Percentiles rank a stretch among this genome's conserved stretches.
Conservation (phyloP, 2,329 filamentous ascomycete species). For the Aspergillus pseudoterreus region DNA sequence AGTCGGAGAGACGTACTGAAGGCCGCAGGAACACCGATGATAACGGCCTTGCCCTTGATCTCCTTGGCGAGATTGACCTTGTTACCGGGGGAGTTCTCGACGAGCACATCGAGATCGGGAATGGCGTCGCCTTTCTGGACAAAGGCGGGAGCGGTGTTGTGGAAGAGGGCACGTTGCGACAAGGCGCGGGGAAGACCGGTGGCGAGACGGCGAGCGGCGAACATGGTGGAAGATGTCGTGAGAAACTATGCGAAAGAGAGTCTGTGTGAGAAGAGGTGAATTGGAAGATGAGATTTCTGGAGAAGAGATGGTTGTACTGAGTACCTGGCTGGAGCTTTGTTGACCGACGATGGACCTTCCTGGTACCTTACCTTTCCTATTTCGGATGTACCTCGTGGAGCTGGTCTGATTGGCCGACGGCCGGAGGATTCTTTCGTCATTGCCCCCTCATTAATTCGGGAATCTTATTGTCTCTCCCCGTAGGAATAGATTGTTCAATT, state of each 20-base stretch:
- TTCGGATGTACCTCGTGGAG: no score
- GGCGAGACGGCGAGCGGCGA: slow-evolving; percentile 35
- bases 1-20: slow-evolving; percentile 52
- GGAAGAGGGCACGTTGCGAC: slow-evolving; percentile 34
- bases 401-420: no score
- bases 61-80: slow-evolving; percentile 83
- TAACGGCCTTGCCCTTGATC: slow-evolving; percentile 70
- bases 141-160: slow-evolving; percentile 37
- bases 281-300: background rate
- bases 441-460: no score
- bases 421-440: no score
- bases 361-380: no score
- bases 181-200: slow-evolving; percentile 27
- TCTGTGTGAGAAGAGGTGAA: background rate
- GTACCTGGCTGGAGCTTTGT: no score
- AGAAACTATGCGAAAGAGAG: background rate
- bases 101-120: slow-evolving; percentile 72
- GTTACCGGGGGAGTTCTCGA: slow-evolving; percentile 83
- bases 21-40: slow-evolving; percentile 80
- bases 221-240: slow-evolving; percentile 25
- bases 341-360: no score
- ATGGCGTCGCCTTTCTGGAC: slow-evolving; percentile 78
- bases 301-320: background rate
- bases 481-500: no score
- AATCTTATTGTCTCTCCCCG: no score